Evolutionary conservation across 352 stramenopile genomes (phyloP).

Genomic region (Phytophthora vignae): DNA sequence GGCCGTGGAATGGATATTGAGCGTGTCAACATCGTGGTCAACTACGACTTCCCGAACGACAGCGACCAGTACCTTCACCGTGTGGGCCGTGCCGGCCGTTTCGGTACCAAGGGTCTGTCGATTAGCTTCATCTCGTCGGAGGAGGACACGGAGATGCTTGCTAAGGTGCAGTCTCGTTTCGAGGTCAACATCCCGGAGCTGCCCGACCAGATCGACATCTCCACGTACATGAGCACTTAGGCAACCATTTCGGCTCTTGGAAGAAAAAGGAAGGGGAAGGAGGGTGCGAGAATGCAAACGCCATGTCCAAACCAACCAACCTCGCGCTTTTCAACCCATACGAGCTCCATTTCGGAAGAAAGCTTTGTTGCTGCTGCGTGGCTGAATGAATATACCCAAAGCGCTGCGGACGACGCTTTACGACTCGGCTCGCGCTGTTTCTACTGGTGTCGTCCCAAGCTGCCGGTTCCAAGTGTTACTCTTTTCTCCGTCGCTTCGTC

Average conservation of each 20-base stretch:
- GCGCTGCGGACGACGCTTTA: slow-evolving; percentile 43
- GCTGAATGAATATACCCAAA: slow-evolving; percentile 58
- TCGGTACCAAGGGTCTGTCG: slow-evolving; percentile 99
- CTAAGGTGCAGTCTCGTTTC: slow-evolving; percentile 99
- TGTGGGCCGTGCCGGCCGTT: slow-evolving; percentile 98
- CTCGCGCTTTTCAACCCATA: slow-evolving; percentile 37
- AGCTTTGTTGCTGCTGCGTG: slow-evolving; percentile 40
- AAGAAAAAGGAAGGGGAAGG: slow-evolving; percentile 20
- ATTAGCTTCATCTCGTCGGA: slow-evolving; percentile 99
- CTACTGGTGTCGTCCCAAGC: slow-evolving; percentile 41
- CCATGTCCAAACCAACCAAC: slow-evolving; percentile 41
- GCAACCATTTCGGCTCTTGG: slow-evolving; percentile 27
- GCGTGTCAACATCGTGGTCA: slow-evolving; percentile 99
- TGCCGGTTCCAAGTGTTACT: slow-evolving; percentile 51
- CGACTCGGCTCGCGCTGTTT: slow-evolving; percentile 53
- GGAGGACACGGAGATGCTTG: slow-evolving; percentile 98
- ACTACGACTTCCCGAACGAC: slow-evolving; percentile 99
- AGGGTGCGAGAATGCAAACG: slow-evolving; percentile 25
- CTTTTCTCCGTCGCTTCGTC: slow-evolving; percentile 72
- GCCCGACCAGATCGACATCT: slow-evolving; percentile 99
- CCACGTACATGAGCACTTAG: slow-evolving; percentile 97
- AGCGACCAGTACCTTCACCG: slow-evolving; percentile 99
- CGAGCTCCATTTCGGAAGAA: slow-evolving; percentile 40
- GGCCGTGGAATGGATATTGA: slow-evolving; percentile 99
- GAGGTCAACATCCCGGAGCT: slow-evolving; percentile 99